Evolutionary conservation across 331 rosid species (phyloP).

Genomic region (Stylosanthes scabra): DNA sequence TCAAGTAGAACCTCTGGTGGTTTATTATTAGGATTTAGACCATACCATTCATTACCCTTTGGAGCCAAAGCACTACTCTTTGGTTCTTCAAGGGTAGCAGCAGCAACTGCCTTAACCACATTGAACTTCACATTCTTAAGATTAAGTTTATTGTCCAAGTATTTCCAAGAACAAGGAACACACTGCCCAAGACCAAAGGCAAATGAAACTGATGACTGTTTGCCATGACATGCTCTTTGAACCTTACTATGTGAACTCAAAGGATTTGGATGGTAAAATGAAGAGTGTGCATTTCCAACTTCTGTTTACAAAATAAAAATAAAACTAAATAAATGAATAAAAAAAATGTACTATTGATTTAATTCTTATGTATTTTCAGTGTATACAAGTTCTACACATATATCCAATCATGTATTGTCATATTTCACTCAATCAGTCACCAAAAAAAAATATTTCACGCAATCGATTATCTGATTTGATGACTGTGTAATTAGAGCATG

Average conservation of each 20-base stretch:
- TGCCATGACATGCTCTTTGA: constrained; percentile 47
- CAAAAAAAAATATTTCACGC: too few relatives aligned
- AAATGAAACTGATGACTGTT: constrained; percentile 42
- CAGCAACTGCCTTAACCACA: constrained; percentile 67
- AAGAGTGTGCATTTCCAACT: constrained; percentile 66
- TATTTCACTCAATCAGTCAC: too few relatives aligned
- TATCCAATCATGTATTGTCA: too few relatives aligned
- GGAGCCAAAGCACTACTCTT: constrained; percentile 41
- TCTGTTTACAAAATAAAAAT: constrained; percentile 47
- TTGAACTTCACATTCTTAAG: constrained; percentile 37
- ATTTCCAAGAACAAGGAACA: constrained; percentile 53
- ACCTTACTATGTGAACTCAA: constrained; percentile 38
- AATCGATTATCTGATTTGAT: too few relatives aligned
- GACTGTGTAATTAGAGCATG: too few relatives aligned
- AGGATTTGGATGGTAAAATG: constrained; percentile 45
- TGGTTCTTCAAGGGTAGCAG: constrained; percentile 71
- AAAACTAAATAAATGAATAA: background rate
- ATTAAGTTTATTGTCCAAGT: constrained; percentile 28
- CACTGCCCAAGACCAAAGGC: constrained; percentile 51
- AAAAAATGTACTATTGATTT: background rate
- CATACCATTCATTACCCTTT: constrained; percentile 36
- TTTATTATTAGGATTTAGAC: constrained; percentile 32
- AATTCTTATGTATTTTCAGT: too few relatives aligned
- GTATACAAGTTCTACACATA: too few relatives aligned
- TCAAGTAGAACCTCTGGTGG: constrained; percentile 26